Evolutionary conservation across 75 land plant genomes (phyloP).

Genomic region (Picea glauca): DNA sequence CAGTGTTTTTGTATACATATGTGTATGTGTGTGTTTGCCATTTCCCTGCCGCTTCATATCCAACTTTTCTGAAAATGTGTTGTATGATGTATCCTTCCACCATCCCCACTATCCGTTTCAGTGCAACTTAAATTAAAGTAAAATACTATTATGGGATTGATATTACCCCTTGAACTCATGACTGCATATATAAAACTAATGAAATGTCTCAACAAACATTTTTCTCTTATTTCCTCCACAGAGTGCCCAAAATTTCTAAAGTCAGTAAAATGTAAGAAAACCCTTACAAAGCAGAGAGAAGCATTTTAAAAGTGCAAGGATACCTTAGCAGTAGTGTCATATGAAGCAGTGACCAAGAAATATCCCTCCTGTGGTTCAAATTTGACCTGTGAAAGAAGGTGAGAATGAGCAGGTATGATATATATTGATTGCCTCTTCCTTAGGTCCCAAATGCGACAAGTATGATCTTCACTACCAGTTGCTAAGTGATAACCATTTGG

Average conservation of each 20-base stretch:
- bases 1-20: no score
- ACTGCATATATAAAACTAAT: not conserved
- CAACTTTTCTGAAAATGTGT: no score
- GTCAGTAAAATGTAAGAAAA: not conserved
- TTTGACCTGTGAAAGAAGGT: constrained; percentile 92
- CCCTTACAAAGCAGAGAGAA: not conserved
- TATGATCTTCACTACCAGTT: constrained; percentile 94
- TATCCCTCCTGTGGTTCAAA: constrained; percentile 96
- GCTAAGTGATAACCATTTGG: constrained; percentile 96
- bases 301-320: not conserved
- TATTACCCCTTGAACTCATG: not conserved
- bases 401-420: constrained; percentile 90
- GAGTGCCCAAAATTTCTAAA: no score
- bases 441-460: constrained; percentile 95
- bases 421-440: constrained; percentile 74
- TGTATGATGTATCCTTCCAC: no score
- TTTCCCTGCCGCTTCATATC: no score
- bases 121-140: no score
- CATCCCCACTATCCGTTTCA: no score
- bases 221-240: no score
- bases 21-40: no score
- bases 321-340: constrained; percentile 92
- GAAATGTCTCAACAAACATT: not conserved
- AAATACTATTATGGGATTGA: no score
- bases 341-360: constrained; percentile 81